These are phyloP conservation scores for Colletotrichum sp. DNA, from an alignment of 2,329 filamentous ascomycete genomes.

Conservation along the genomic window DNA sequence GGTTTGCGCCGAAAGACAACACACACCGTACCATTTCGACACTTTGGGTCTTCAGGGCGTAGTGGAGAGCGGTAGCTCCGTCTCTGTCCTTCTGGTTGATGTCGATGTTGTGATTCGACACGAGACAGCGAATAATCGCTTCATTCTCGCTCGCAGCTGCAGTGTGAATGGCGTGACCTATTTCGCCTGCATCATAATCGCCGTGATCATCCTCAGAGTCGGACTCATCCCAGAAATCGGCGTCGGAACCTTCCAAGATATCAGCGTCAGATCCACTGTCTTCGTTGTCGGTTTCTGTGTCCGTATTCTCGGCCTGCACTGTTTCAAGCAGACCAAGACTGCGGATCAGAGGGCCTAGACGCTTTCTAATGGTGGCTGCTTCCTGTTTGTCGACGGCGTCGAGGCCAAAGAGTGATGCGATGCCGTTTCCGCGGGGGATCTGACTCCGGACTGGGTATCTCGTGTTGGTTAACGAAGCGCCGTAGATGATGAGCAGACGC, in stretches of 20 bases:
- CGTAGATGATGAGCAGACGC: not conserved
- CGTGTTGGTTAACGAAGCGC: not conserved
- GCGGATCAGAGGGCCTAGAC: rapidly evolving
- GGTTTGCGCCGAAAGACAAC: not conserved
- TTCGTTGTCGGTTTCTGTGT: rapidly evolving
- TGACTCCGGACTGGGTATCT: not conserved
- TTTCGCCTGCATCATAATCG: not conserved
- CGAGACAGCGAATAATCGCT: rapidly evolving
- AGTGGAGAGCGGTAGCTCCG: rapidly evolving
- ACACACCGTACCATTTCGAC: rapidly evolving
- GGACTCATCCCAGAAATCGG: too few species aligned
- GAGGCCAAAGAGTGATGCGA: not conserved
- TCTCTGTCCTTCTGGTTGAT: not conserved
- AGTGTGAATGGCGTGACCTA: not conserved
- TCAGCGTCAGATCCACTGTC: not conserved
- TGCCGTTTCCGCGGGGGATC: rapidly evolving
- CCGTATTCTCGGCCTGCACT: rapidly evolving
- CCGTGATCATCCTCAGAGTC: too few species aligned
- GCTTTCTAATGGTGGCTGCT: rapidly evolving
- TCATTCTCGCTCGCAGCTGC: rapidly evolving
- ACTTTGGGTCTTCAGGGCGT: not conserved
- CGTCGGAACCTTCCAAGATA: too few species aligned
- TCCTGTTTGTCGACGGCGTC: rapidly evolving
- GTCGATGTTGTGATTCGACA: rapidly evolving
- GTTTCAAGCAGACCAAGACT: not conserved